Conservation (phyloP, 225 moss, liverwort and hornwort genomes). For the Pleurozium schreberi region DNA sequence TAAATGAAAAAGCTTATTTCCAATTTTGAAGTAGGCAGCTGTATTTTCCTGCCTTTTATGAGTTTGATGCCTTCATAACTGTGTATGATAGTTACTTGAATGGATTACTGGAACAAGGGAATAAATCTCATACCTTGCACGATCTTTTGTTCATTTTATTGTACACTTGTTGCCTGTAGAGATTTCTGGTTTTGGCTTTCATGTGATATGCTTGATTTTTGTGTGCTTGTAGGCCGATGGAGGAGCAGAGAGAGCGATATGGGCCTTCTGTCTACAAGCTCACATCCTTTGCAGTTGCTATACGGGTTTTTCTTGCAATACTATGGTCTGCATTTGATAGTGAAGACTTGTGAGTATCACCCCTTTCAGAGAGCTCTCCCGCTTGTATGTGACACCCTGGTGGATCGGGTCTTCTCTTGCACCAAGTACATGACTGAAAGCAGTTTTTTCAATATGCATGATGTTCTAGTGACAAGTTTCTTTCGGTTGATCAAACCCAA, state of each 20-base stretch:
- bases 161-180: neutral
- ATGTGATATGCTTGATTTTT: neutral
- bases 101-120: neutral
- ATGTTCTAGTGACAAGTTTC: neutral
- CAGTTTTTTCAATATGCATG: neutral
- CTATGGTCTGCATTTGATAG: constrained; percentile 75
- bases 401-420: neutral
- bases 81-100: neutral
- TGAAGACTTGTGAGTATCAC: constrained; percentile 33
- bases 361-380: neutral
- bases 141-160: neutral
- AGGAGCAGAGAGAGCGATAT: constrained; percentile 92
- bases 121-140: neutral
- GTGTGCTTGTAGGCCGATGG: constrained; percentile 70
- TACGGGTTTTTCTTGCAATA: constrained; percentile 43
- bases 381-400: neutral
- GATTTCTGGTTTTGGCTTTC: neutral
- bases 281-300: constrained; percentile 44
- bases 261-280: constrained; percentile 91
- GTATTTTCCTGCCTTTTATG: neutral
- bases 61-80: neutral
- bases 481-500: neutral
- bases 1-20: neutral
- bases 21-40: neutral
- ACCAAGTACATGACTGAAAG: neutral